A percentile compares a stretch with the other conserved stretches of the same genome.
Evolutionary conservation across 1,284 basidiomycete species (phyloP).

Genomic region (Peniophora sp.): DNA sequence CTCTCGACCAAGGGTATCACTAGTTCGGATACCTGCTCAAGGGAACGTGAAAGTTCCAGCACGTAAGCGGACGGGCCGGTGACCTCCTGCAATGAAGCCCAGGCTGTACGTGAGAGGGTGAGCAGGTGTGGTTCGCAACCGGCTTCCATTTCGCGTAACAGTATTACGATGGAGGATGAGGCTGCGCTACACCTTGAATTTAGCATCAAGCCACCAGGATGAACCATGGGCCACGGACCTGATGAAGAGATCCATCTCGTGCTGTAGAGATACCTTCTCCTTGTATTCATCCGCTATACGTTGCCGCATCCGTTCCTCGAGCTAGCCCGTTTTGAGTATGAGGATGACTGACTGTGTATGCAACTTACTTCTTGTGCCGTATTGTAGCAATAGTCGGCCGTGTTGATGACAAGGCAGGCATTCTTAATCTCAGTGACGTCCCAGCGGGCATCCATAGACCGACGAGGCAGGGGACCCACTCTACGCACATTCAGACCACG

Average conservation of each 20-base stretch:
- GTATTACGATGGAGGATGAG: conserved; percentile 70
- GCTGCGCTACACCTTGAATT: conserved; percentile 50
- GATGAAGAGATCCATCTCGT: conserved; percentile 84
- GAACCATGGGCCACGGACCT: conserved; percentile 36
- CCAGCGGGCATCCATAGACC: conserved; percentile 70
- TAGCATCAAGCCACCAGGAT: conserved; percentile 4
- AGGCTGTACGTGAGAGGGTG: conserved; percentile 68
- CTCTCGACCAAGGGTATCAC: conserved; percentile 77
- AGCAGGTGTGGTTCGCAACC: conserved; percentile 72
- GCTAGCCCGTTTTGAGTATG: conserved; percentile 33
- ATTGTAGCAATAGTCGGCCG: conserved; percentile 94
- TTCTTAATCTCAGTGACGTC: conserved; percentile 72
- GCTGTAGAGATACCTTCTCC: conserved; percentile 75
- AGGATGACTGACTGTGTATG: conserved; percentile 6
- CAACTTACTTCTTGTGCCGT: conserved; percentile 73
- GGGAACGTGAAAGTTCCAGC: conserved; percentile 59
- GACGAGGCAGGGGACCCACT: conserved; percentile 35
- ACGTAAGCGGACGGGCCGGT: conserved; percentile 80
- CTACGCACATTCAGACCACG: conserved; percentile 21
- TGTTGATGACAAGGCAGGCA: conserved; percentile 86
- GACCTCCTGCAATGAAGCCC: conserved; percentile 75
- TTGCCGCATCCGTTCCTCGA: conserved; percentile 87
- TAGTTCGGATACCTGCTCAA: conserved; percentile 56
- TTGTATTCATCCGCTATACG: conserved; percentile 73
- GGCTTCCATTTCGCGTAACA: conserved; percentile 77